Base-by-base conservation (phyloP, 129 eudicot genomes). In the Oenanthe sinensis region DNA sequence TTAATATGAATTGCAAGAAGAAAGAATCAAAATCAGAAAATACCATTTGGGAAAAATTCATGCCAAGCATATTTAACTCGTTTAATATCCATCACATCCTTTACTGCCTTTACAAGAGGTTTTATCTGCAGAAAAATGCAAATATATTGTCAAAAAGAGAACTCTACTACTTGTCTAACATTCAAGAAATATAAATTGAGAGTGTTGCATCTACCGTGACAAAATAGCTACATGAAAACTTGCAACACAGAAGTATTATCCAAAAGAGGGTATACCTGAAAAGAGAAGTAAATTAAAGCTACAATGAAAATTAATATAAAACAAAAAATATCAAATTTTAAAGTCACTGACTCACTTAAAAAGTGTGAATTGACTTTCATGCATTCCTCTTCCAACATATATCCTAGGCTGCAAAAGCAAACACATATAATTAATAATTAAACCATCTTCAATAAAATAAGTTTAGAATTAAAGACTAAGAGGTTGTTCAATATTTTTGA, bases 331-430 rank as follows among this genome's bases (percentile, higher is more conserved):
- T 75, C 24, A 75, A 36, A 79, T 37, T 69, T 52, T 68, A 72
- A 72, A 72, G 58, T 80, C 62, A 67, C 72, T 55, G 50, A 82
- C 97, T 82, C 83, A 90, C 94, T 92, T 92, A 74, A 92, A 71
- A 67, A 95, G 97, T 67, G 97, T 73, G 78, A 90, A 92, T 82
- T 92, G 99, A 82, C 99, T 96, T 90, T 96, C 99, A 78, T 96
- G 99, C 97, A 96, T 96, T 87, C 99, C 99, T 81, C 99, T 90
- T 60, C 97, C 99, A 28, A 96, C 99, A 84, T 92, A 96, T 79
- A 92, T 87, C 77, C 97, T 86, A 62, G 95, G 97, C 99, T 96
- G 97, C 89, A 86, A 81, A 77, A 78, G 71, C 75, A 77, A 67
- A 72, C 48, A 80, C 71, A 75, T 50, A 8, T 60, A 79, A 36